Evolutionary conservation across 495 filamentous ascomycete genomes (phyloP).

Genomic region (Neurospora africana): DNA sequence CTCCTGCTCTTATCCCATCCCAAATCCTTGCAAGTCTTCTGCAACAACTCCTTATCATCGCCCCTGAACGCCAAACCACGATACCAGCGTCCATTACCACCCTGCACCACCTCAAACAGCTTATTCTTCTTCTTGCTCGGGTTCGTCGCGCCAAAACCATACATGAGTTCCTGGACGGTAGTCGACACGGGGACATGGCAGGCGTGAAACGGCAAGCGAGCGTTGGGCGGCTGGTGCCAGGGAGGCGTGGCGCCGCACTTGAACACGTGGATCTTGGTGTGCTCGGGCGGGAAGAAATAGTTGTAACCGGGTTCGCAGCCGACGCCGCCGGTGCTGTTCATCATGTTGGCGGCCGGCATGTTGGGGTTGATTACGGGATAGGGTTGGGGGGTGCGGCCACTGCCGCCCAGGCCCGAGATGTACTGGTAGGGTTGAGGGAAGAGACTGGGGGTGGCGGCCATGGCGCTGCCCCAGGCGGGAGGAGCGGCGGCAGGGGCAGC

Average conservation of each 20-base stretch:
- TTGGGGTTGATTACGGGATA: slow-evolving; percentile 31
- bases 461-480: slow-evolving; percentile 2
- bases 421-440: slow-evolving; percentile 7
- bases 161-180: slow-evolving; percentile 34
- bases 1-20: slow-evolving; percentile 29
- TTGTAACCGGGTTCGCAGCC: slow-evolving; percentile 42
- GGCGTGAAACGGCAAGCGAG: slow-evolving; percentile 22
- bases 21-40: slow-evolving; percentile 23
- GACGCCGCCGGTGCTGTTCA: slow-evolving; percentile 44
- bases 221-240: slow-evolving; percentile 26
- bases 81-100: slow-evolving; percentile 29
- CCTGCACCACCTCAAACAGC: slow-evolving; percentile 30
- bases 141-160: slow-evolving; percentile 36
- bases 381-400: slow-evolving; percentile 23
- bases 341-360: slow-evolving; percentile 45
- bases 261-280: slow-evolving; percentile 39
- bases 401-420: slow-evolving; percentile 10
- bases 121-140: slow-evolving; percentile 28
- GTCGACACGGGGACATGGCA: slow-evolving; percentile 31
- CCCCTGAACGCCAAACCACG: slow-evolving; percentile 22
- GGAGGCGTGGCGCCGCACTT: slow-evolving; percentile 27
- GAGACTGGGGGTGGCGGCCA: background rate
- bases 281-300: slow-evolving; percentile 38
- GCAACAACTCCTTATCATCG: slow-evolving; percentile 11
- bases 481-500: background rate